Conservation (phyloP, 2,329 filamentous ascomycete species). For the Colletotrichum scovillei region DNA sequence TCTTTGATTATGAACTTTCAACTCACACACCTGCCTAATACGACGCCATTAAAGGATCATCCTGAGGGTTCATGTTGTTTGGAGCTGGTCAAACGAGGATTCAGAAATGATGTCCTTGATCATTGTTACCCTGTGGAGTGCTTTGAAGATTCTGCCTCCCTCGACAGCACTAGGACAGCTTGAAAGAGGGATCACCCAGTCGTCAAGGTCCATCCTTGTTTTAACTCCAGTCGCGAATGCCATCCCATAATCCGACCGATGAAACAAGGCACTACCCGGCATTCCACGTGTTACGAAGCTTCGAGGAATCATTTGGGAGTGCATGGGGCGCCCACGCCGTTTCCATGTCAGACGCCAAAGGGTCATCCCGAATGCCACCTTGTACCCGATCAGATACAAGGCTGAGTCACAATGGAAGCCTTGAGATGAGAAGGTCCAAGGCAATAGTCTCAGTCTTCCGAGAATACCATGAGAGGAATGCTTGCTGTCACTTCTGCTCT, state of each 20-base stretch:
- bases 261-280: background rate
- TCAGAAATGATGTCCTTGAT: too few species aligned
- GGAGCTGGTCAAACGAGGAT: too few species aligned
- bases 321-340: background rate
- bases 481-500: background rate
- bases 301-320: background rate
- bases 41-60: background rate
- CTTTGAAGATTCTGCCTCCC: background rate
- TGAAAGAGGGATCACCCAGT: background rate
- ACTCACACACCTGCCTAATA: background rate
- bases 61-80: too few species aligned
- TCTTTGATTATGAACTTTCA: background rate
- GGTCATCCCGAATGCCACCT: background rate
- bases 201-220: slow-evolving; percentile 1
- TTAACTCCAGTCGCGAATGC: background rate
- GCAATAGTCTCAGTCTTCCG: background rate
- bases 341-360: background rate
- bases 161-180: background rate
- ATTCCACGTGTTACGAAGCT: background rate
- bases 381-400: background rate
- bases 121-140: too few species aligned
- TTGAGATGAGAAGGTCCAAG: background rate
- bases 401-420: background rate
- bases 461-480: too few species aligned
- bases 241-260: background rate